Evolutionary conservation across 2,329 filamentous ascomycete genomes (phyloP).

Genomic region (Exophiala oligosperma): DNA sequence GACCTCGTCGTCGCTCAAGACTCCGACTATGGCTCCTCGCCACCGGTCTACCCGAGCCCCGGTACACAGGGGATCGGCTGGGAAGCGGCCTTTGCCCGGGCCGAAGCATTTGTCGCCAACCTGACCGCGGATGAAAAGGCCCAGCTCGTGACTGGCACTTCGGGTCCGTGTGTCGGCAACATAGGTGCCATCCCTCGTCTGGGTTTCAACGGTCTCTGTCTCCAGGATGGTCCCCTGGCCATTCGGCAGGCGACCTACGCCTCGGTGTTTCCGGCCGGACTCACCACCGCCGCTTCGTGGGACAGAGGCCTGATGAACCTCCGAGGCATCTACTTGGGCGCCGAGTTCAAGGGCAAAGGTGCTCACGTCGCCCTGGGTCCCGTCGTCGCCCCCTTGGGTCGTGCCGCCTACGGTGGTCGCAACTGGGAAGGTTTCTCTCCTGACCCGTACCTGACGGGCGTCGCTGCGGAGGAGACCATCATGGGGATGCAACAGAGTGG

Average conservation of each 20-base stretch:
- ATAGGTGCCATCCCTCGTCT: slow-evolving; percentile 35
- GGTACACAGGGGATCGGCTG: slow-evolving; percentile 35
- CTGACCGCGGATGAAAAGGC: slow-evolving; percentile 46
- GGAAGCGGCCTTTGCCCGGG: slow-evolving; percentile 39
- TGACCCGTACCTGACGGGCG: slow-evolving; percentile 51
- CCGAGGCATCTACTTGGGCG: slow-evolving; percentile 35
- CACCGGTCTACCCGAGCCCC: slow-evolving; percentile 26
- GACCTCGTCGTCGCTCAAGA: slow-evolving; percentile 12
- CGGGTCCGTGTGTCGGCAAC: slow-evolving; percentile 36
- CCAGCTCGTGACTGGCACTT: slow-evolving; percentile 38
- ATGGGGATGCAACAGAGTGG: slow-evolving; percentile 46
- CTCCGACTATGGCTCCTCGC: slow-evolving; percentile 10
- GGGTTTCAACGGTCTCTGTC: slow-evolving; percentile 35
- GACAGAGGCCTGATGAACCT: slow-evolving; percentile 37
- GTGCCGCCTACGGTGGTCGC: slow-evolving; percentile 41
- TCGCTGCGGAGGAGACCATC: slow-evolving; percentile 45
- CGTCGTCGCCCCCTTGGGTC: slow-evolving; percentile 41
- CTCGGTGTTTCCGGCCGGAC: slow-evolving; percentile 29
- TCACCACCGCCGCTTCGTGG: slow-evolving; percentile 41
- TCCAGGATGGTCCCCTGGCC: slow-evolving; percentile 29
- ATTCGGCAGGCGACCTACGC: slow-evolving; percentile 28
- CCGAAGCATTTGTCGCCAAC: slow-evolving; percentile 39
- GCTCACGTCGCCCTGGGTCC: slow-evolving; percentile 45
- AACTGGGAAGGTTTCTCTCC: slow-evolving; percentile 53
- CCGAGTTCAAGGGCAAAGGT: slow-evolving; percentile 44